Percentiles rank a stretch among this genome's conserved stretches.
Conservation (phyloP, 2,329 filamentous ascomycete species). For the Hypoxylon rubiginosum region DNA sequence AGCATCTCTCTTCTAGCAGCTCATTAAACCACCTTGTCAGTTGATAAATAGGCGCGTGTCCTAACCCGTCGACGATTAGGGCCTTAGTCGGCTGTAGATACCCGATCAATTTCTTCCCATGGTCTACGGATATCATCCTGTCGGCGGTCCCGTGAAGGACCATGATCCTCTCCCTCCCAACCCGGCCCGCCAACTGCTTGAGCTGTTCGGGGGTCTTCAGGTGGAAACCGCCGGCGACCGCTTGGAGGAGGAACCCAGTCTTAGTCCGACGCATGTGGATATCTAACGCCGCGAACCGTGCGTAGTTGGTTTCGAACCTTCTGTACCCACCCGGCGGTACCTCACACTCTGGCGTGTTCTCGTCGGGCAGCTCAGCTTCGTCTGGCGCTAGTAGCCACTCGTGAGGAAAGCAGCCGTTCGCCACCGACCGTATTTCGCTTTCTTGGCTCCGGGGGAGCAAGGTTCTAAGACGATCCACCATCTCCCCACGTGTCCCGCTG, state of each 20-base stretch:
- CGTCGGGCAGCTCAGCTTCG: slow-evolving; percentile 61
- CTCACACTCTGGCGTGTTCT: slow-evolving; percentile 56
- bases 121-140: slow-evolving; percentile 78
- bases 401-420: slow-evolving; percentile 73
- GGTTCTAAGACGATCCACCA: slow-evolving; percentile 66
- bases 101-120: slow-evolving; percentile 75
- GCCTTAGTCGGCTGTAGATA: slow-evolving; percentile 72
- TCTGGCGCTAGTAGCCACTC: slow-evolving; percentile 74
- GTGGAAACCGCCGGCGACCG: slow-evolving; percentile 20
- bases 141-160: slow-evolving; percentile 82
- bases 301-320: slow-evolving; percentile 79
- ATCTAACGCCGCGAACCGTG: slow-evolving; percentile 84
- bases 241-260: slow-evolving; percentile 65
- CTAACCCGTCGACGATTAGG: slow-evolving; percentile 74
- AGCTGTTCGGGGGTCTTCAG: slow-evolving; percentile 73
- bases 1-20: slow-evolving; percentile 63
- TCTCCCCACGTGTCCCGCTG: slow-evolving; percentile 70
- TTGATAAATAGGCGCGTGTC: slow-evolving; percentile 81
- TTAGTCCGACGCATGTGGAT: slow-evolving; percentile 75
- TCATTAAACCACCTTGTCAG: slow-evolving; percentile 75
- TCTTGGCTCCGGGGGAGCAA: slow-evolving; percentile 78
- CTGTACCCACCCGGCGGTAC: slow-evolving; percentile 55
- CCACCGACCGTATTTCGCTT: slow-evolving; percentile 72
- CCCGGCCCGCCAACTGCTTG: slow-evolving; percentile 70
- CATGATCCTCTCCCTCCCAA: slow-evolving; percentile 79